Evolutionary conservation across 257 asterid genomes (phyloP).

Genomic region (Plectranthus barbatus): DNA sequence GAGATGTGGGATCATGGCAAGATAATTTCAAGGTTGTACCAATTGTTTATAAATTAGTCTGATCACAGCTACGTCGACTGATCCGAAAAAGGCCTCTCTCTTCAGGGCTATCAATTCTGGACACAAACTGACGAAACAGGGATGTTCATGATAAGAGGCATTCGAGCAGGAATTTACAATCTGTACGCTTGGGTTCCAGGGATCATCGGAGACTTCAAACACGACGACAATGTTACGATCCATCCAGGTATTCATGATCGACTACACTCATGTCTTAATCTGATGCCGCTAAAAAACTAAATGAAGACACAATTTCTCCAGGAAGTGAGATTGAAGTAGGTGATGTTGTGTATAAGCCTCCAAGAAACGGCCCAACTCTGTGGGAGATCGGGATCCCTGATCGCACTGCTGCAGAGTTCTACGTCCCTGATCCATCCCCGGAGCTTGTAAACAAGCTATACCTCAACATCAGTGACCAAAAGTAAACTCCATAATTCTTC

Average conservation of each 20-base stretch:
- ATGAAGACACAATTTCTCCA: neutral
- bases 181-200: conserved; percentile 69
- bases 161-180: conserved; percentile 36
- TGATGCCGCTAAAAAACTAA: no score
- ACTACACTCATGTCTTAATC: no score
- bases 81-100: neutral
- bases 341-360: conserved; percentile 26
- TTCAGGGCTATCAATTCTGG: conserved; percentile 75
- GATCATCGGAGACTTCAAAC: conserved; percentile 52
- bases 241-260: conserved; percentile 24
- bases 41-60: neutral
- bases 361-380: conserved; percentile 36
- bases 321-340: conserved; percentile 19
- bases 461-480: conserved; percentile 13
- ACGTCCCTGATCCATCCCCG: conserved; percentile 30
- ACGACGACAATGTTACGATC: conserved; percentile 10
- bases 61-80: no score
- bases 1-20: conserved; percentile 72
- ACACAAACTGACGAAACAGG: conserved; percentile 39
- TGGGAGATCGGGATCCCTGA: conserved; percentile 57
- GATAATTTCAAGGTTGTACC: conserved; percentile 37
- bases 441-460: conserved; percentile 17
- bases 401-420: conserved; percentile 39
- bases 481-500: conserved; percentile 2
- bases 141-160: conserved; percentile 24